These are phyloP conservation scores for Chlamydomonas sphaeroides DNA, from an alignment of 139 green algal species.

Conservation along the genomic window DNA sequence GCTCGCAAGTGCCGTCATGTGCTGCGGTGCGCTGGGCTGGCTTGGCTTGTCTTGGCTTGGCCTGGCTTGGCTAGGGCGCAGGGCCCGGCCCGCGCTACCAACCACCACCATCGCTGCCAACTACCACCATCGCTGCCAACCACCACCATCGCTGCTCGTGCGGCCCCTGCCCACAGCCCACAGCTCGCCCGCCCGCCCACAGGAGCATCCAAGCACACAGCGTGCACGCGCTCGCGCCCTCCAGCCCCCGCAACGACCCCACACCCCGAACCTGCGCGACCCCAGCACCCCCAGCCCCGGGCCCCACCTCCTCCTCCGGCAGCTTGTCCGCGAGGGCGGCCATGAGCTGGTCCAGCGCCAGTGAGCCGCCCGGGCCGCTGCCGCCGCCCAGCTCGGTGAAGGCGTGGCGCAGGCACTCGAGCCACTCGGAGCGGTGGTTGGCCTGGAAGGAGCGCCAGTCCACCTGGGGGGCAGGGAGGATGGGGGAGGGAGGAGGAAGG, in stretches of 20 bases:
- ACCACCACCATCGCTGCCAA: no score
- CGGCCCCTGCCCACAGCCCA: no score
- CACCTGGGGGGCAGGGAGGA: constrained; percentile 2
- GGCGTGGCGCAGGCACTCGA: constrained; percentile 68
- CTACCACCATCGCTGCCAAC: no score
- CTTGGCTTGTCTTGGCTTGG: no score
- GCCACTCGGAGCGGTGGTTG: constrained; percentile 80
- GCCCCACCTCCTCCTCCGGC: constrained; percentile 79
- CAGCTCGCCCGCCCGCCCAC: no score
- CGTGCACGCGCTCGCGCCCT: no score
- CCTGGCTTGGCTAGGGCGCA: no score
- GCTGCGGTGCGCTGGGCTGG: no score
- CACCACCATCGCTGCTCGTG: no score
- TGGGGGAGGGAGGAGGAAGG: neutral
- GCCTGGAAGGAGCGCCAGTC: constrained; percentile 64
- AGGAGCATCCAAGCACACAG: no score
- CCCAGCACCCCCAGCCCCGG: neutral
- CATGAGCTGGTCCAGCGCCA: constrained; percentile 68
- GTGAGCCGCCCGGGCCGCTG: constrained; percentile 45
- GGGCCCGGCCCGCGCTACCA: no score
- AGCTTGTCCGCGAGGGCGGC: constrained; percentile 72
- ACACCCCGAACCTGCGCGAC: neutral
- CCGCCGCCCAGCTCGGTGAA: constrained; percentile 78
- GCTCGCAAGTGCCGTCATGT: no score
- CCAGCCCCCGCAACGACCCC: neutral